Conservation (phyloP, 2,329 filamentous ascomycete species). For the Pleurostoma richardsiae region DNA sequence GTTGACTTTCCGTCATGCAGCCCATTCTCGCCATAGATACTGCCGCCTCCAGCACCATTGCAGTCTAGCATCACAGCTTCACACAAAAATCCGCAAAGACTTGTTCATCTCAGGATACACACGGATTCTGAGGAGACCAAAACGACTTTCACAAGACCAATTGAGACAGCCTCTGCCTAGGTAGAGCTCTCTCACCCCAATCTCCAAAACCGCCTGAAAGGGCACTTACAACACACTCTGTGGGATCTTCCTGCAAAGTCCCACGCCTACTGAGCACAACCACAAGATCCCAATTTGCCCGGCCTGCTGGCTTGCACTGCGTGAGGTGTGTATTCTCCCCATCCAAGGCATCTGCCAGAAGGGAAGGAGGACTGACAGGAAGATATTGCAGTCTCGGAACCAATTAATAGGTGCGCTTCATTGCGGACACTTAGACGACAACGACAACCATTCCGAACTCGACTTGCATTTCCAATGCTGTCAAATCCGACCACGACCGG, state of each 20-base stretch:
- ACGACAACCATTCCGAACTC: conserved; percentile 22
- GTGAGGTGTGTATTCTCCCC: conserved; percentile 57
- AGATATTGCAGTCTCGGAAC: conserved; percentile 20
- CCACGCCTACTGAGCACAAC: conserved; percentile 43
- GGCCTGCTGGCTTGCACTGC: conserved; percentile 80
- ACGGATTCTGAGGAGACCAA: too few species aligned
- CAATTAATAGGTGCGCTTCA: conserved; percentile 38
- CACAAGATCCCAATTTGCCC: conserved; percentile 44
- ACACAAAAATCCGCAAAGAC: too few species aligned
- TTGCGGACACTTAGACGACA: conserved; percentile 34
- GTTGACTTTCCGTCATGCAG: too few species aligned
- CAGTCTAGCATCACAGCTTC: too few species aligned
- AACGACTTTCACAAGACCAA: background rate
- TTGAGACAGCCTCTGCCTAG: background rate
- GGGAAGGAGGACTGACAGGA: conserved; percentile 18
- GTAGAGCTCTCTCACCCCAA: background rate
- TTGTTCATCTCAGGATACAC: too few species aligned
- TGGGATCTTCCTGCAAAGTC: conserved; percentile 26
- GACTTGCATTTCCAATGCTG: conserved; percentile 22
- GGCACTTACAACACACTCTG: background rate
- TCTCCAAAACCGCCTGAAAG: background rate
- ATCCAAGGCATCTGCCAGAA: conserved; percentile 1
- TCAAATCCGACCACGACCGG: conserved; percentile 45
- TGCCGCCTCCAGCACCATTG: too few species aligned
- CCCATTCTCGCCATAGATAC: too few species aligned